Percentiles rank a stretch among this genome's conserved stretches.
Evolutionary conservation across 371 early-diverging fungal species (phyloP).

Genomic region (Actinomucor elegans): DNA sequence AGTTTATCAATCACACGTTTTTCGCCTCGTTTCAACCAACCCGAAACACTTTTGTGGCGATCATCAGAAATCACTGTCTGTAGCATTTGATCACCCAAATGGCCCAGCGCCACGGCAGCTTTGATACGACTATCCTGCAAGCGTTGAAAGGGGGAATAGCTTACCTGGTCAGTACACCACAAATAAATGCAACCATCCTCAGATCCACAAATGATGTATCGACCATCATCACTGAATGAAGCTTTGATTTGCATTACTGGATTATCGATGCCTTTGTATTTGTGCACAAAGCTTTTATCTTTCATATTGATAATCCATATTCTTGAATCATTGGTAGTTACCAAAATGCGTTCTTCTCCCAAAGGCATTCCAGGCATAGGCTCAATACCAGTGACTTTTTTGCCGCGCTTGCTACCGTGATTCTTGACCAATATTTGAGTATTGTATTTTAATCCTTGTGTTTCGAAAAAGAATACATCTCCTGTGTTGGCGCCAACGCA

Average conservation of each 20-base stretch:
- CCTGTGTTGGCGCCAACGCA: conserved; percentile 84
- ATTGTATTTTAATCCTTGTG: conserved; percentile 73
- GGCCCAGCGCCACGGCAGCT: conserved; percentile 25
- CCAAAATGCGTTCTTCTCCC: conserved; percentile 58
- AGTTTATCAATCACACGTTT: conserved; percentile 29
- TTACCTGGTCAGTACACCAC: conserved; percentile 64
- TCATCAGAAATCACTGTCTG: conserved; percentile 11
- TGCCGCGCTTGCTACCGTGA: conserved; percentile 52
- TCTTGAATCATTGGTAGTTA: conserved; percentile 82
- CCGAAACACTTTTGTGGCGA: not conserved
- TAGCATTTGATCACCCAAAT: conserved; percentile 22
- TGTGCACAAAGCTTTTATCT: conserved; percentile 70
- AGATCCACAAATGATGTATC: conserved; percentile 79
- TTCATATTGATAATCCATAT: conserved; percentile 74
- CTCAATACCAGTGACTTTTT: conserved; percentile 78
- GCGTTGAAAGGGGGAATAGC: conserved; percentile 36
- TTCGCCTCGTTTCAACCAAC: conserved; percentile 33
- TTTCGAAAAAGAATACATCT: conserved; percentile 76
- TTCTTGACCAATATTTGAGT: conserved; percentile 76
- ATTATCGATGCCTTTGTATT: conserved; percentile 79
- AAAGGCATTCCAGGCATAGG: conserved; percentile 50
- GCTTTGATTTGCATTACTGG: conserved; percentile 70
- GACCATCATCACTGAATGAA: conserved; percentile 66
- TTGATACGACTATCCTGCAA: conserved; percentile 29
- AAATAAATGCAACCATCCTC: conserved; percentile 78